Evolutionary conservation across 2,329 filamentous ascomycete species (phyloP), one percentile per base, ranked within the genome.

Genomic region (Gliomastix tumulicola): DNA sequence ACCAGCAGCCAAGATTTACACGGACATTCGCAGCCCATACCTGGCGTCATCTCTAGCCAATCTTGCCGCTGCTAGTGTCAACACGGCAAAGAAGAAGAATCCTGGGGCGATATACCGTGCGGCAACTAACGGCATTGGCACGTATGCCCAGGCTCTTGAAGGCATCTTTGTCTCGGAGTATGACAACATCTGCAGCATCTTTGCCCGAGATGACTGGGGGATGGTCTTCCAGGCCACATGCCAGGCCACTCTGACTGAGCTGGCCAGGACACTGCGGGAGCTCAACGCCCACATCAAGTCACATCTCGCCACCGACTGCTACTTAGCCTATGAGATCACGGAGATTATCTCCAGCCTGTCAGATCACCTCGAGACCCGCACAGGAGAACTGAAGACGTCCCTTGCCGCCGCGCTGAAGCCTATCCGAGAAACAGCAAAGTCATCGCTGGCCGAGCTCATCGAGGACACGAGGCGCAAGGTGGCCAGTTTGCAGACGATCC

Each of bases 311-410:
- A 95, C 88, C 0, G 92, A 98, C 57, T 97, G 90, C 60, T 97
- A 87, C 56, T 74, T 98, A 34, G 88, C 88, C 7, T 98, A 94
- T 56, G 92, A 98, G 55, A 86, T 97, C 21, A 86, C 94, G 21
- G 90, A 95, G 50, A 86, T 96, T 41, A 79, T 97, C 32, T 85
- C 87, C 1, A 75, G 74, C 11, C 71, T 95, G 33, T 88, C 88
- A 3, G 82, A 81, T 38, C 81, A 83, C 27, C 66, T 98, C 5
- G 90, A 95, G 44, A 74, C 76, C 5, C 80, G 83, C 42, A 94
- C 88, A 0, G 88, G 88, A 3, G 88, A 95, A 51, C 71, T 96
- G 40, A 95, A 95, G 55, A 69, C 76, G 21, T 76, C 87, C 6
- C 76, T 98, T 35, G 82, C 86, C 6, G 87, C 94, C 37, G 86